Conservation (phyloP, 768 basidiomycete species). For the Auriscalpium microsporum region DNA sequence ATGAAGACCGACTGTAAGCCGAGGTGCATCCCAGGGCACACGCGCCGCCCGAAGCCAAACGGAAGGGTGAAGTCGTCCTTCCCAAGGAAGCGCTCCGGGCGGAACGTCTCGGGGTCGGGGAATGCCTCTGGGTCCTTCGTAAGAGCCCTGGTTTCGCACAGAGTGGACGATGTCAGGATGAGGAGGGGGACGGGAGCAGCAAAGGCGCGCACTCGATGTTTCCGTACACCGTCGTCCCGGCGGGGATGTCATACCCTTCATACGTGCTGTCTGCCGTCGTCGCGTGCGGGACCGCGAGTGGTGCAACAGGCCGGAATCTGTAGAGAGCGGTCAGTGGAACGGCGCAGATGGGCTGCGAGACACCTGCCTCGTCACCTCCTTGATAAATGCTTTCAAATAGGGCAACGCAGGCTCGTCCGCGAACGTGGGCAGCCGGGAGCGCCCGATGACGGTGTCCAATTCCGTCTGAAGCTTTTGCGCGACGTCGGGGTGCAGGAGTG, state of each 20-base stretch:
- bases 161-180: background rate
- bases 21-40: conserved; percentile 2
- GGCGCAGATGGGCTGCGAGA: background rate
- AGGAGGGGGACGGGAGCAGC: too few species aligned
- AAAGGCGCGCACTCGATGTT: conserved; percentile 4
- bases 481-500: conserved; percentile 9
- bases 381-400: conserved; percentile 9
- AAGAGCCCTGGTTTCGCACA: conserved; percentile 6
- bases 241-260: conserved; percentile 6
- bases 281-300: conserved; percentile 5
- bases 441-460: conserved; percentile 9
- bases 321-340: background rate
- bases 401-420: conserved; percentile 9
- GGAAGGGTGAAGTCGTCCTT: background rate
- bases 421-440: conserved; percentile 11
- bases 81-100: conserved; percentile 14
- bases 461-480: conserved; percentile 11
- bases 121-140: conserved; percentile 6
- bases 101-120: conserved; percentile 6
- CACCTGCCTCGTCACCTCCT: conserved; percentile 10
- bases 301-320: conserved; percentile 4
- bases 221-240: conserved; percentile 1
- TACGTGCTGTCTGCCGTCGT: background rate
- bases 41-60: conserved; percentile 3
- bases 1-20: conserved; percentile 1